Evolutionary conservation across 1,284 basidiomycete species (phyloP), one percentile per base, ranked within the genome.

Genomic region (Sporisorium iseilematis-ciliati): DNA sequence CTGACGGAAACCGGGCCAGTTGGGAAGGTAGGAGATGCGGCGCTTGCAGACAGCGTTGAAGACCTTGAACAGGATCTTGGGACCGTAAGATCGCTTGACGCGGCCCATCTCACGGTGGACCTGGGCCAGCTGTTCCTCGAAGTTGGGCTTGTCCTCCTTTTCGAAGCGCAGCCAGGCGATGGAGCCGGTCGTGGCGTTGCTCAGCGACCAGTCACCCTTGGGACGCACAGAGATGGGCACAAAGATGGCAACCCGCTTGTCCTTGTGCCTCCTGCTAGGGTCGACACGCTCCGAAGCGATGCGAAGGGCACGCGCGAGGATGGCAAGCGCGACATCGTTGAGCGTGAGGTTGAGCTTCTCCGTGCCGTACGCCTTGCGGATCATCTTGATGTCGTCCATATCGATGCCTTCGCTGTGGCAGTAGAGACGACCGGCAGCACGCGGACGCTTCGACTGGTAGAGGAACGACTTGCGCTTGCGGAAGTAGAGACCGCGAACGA

Each of bases 191-290:
- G 83, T 84, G 40, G 58, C 78, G 51, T 84, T 84, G 69, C 68
- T 73, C 55, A 84, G 67, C 38, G 74, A 73, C 81, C 82, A 84
- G 54, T 84, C 78, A 23, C 82, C 82, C 43, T 72, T 64, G 33
- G 80, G 81, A 29, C 83, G 80, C 29, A 80, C 61, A 21, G 75
- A 78, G 62, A 84, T 82, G 35, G 83, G 83, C 10, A 84, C 74
- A 68, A 84, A 84, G 58, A 84, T 72, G 48, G 83, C 82, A 8
- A 82, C 75, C n/a, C 83, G 80, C 56, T 80, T 78, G 62, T 84
- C 83, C 51, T 69, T 75, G 62, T 81, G 74, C 16, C 64, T 60
- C 23, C 70, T 56, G 48, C 50, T 57, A 7, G 67, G 65, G n/a
- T 60, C 61, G 10, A 77, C 69, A 7, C 74, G 65, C 54, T 81